Percentiles rank a stretch among this genome's conserved stretches.
Evolutionary conservation across 2,329 filamentous ascomycete genomes (phyloP).

Genomic region (Xylariaceae sp.): DNA sequence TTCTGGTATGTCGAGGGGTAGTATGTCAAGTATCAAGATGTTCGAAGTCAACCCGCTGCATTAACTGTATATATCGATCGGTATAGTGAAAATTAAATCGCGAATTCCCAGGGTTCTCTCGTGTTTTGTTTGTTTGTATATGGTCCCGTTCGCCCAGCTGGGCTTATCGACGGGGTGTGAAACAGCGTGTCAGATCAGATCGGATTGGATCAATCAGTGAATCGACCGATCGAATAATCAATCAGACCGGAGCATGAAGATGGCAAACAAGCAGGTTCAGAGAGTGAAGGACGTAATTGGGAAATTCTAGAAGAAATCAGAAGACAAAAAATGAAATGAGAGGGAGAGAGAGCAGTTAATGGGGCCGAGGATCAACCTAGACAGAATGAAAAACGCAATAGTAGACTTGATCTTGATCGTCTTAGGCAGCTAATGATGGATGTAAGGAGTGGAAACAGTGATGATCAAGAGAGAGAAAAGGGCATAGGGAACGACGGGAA

Average conservation of each 20-base stretch:
- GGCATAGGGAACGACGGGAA: slow-evolving; percentile 1
- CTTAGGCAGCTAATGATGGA: slow-evolving; percentile 13
- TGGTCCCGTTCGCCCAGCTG: slow-evolving; percentile 4
- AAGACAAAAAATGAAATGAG: not conserved
- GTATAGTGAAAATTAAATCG: slow-evolving; percentile 3
- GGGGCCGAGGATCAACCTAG: slow-evolving; percentile 56
- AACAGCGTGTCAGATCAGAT: not conserved
- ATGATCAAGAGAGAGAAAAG: slow-evolving; percentile 17
- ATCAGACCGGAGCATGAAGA: slow-evolving; percentile 1
- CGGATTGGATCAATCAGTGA: not conserved
- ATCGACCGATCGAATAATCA: slow-evolving; percentile 13
- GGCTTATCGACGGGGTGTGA: not conserved
- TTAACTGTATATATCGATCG: slow-evolving; percentile 16
- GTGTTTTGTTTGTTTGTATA: slow-evolving; percentile 1
- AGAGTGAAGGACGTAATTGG: slow-evolving; percentile 19
- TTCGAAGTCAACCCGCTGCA: slow-evolving; percentile 21
- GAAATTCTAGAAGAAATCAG: slow-evolving; percentile 22
- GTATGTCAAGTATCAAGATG: too few species aligned
- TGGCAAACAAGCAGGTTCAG: slow-evolving; percentile 17
- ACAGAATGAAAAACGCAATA: slow-evolving; percentile 37
- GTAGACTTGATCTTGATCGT: slow-evolving; percentile 1
- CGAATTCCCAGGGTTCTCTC: slow-evolving; percentile 4
- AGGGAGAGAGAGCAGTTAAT: slow-evolving; percentile 17
- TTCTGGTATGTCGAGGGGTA: not conserved
- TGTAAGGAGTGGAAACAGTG: slow-evolving; percentile 20